phyloP scores from a whole-genome alignment of 768 basidiomycete genomes.

The Amanita muscaria region DNA sequence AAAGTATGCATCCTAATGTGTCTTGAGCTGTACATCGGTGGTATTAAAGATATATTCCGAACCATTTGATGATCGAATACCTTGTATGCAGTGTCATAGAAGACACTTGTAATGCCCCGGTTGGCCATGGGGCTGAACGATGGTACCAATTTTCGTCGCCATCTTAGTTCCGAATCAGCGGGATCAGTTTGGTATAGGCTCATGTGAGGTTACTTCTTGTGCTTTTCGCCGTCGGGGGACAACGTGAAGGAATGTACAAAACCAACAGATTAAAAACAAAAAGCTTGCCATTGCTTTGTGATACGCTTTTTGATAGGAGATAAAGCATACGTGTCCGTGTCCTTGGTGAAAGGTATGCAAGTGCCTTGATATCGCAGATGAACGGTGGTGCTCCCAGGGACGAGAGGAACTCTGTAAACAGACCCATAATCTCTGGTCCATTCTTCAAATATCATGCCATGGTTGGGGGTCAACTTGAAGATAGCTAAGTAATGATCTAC shows the following conservation, averaged over 20 bases:
- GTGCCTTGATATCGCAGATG: slow-evolving; percentile 20
- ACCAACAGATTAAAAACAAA: too few relatives aligned
- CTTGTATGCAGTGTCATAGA: slow-evolving; percentile 34
- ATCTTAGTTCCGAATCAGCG: slow-evolving; percentile 16
- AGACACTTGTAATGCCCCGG: slow-evolving; percentile 26
- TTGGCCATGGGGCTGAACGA: slow-evolving; percentile 34
- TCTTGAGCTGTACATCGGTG: slow-evolving; percentile 1
- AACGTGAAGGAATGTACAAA: slow-evolving; percentile 15
- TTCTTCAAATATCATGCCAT: slow-evolving; percentile 23
- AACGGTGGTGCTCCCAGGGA: slow-evolving; percentile 17
- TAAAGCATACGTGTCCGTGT: slow-evolving; percentile 19
- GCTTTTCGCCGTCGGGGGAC: slow-evolving; percentile 33
- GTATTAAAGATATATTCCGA: neutral
- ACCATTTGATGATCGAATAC: slow-evolving; percentile 10
- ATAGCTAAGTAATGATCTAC: slow-evolving; percentile 26
- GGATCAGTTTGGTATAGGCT: neutral
- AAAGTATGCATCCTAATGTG: neutral
- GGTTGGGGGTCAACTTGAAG: slow-evolving; percentile 19
- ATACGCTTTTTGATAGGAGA: slow-evolving; percentile 17
- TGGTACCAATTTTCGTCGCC: slow-evolving; percentile 29
- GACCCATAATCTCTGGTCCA: slow-evolving; percentile 21
- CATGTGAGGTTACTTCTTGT: slow-evolving; percentile 25
- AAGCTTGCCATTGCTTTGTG: slow-evolving; percentile 17
- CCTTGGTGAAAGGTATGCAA: slow-evolving; percentile 17
- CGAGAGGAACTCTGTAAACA: slow-evolving; percentile 14